These are phyloP conservation scores for Xylaria sp. DNA, from an alignment of 2,329 filamentous ascomycete genomes.

Conservation along the genomic window DNA sequence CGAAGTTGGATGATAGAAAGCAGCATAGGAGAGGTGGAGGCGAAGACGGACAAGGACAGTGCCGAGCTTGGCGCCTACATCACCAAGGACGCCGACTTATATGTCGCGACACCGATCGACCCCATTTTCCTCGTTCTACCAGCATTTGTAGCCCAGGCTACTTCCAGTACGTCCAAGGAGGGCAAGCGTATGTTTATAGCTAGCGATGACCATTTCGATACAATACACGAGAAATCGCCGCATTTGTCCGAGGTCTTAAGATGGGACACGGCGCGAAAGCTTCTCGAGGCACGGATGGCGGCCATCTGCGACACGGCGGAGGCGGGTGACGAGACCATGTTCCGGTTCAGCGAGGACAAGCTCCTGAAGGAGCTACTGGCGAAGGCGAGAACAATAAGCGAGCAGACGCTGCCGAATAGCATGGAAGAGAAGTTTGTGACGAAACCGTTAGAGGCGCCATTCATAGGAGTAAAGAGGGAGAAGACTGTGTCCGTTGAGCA, in stretches of 20 bases:
- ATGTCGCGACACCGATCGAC: constrained; percentile 82
- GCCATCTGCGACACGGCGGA: constrained; percentile 80
- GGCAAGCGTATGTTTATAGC: constrained; percentile 68
- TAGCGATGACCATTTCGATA: constrained; percentile 73
- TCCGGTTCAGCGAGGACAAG: constrained; percentile 73
- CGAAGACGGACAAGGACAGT: constrained; percentile 24
- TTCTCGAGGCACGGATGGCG: constrained; percentile 67
- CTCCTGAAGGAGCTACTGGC: constrained; percentile 64
- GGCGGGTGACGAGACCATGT: constrained; percentile 84
- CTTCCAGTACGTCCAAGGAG: constrained; percentile 46
- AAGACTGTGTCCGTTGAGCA: constrained; percentile 38
- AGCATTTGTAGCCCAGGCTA: constrained; percentile 53
- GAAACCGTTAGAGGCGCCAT: constrained; percentile 74
- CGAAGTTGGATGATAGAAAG: constrained; percentile 64
- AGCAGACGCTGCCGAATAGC: constrained; percentile 69
- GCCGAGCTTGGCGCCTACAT: constrained; percentile 45
- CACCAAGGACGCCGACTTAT: constrained; percentile 71
- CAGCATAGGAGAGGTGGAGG: constrained; percentile 22
- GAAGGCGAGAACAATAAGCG: constrained; percentile 74
- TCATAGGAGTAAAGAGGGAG: constrained; percentile 68
- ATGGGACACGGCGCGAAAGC: constrained; percentile 48
- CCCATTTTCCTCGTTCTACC: constrained; percentile 82
- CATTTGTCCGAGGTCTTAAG: constrained; percentile 63
- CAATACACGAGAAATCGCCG: constrained; percentile 54
- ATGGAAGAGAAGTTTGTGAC: constrained; percentile 86